A percentile compares a stretch with the other conserved stretches of the same genome.
These are phyloP conservation scores for Omphalotus guepiniiformis DNA, from an alignment of 768 basidiomycete genomes.

Conservation along the genomic window DNA sequence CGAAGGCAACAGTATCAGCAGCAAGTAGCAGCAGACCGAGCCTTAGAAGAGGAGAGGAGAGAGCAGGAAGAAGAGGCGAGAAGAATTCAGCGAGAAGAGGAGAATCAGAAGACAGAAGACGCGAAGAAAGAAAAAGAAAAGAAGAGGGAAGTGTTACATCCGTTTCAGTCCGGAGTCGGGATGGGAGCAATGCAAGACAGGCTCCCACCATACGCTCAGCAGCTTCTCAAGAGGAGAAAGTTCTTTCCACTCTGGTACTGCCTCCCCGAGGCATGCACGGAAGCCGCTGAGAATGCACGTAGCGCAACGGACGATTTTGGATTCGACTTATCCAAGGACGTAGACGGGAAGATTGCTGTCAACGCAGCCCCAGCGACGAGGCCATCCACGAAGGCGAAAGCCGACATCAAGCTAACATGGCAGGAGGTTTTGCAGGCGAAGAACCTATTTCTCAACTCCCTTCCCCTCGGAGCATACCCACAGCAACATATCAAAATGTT, in stretches of 20 bases:
- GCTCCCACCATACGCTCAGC: background rate
- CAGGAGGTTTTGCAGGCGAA: constrained; percentile 4
- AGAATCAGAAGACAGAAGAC: constrained; percentile 18
- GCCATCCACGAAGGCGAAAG: constrained; percentile 1
- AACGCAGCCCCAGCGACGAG: background rate
- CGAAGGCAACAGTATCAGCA: background rate
- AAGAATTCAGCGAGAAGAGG: constrained; percentile 13
- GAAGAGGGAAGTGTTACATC: constrained; percentile 1
- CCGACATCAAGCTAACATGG: constrained; percentile 3
- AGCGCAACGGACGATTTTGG: background rate
- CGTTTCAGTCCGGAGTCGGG: background rate
- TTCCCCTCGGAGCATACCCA: background rate
- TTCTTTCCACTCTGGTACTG: constrained; percentile 7
- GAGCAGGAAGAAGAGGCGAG: constrained; percentile 19
- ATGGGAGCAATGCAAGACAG: background rate
- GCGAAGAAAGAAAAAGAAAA: constrained; percentile 14
- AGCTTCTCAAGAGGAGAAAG: background rate
- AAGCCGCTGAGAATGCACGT: background rate
- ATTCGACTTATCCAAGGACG: background rate
- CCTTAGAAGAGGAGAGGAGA: constrained; percentile 21
- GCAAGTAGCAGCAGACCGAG: constrained; percentile 3
- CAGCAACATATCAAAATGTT: constrained; percentile 4
- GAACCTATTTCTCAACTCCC: background rate
- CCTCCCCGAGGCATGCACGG: background rate
- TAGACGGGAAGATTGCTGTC: background rate